Percentiles rank a stretch among this genome's conserved stretches.
These are phyloP conservation scores for Phaffomyces antillensis DNA, from an alignment of 805 yeast genomes.

Conservation along the genomic window DNA sequence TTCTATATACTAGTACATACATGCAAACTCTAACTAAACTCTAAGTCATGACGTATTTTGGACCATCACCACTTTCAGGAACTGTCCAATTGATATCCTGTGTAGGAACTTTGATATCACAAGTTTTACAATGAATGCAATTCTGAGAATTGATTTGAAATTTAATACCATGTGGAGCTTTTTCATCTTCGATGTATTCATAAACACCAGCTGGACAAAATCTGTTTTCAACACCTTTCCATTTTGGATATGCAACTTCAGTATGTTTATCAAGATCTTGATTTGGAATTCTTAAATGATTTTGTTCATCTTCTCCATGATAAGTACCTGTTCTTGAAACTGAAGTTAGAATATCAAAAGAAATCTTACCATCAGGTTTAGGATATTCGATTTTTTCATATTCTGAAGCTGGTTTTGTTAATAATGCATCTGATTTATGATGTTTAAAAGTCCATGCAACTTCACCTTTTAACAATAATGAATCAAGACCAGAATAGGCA, in stretches of 20 bases:
- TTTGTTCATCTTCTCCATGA: conserved; percentile 90
- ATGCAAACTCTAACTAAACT: no score
- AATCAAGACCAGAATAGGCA: conserved; percentile 74
- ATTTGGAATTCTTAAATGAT: conserved; percentile 68
- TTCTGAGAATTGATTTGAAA: conserved; percentile 95
- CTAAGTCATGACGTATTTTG: conserved; percentile 82
- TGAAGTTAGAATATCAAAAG: conserved; percentile 90
- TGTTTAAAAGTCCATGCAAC: conserved; percentile 85
- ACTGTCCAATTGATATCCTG: conserved; percentile 94
- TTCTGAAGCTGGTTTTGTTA: conserved; percentile 61
- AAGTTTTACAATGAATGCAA: conserved; percentile 97
- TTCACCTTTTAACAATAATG: conserved; percentile 69
- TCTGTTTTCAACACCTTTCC: conserved; percentile 79
- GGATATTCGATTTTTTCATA: conserved; percentile 78
- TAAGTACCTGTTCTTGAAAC: conserved; percentile 95
- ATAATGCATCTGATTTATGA: conserved; percentile 60
- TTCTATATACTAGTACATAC: no score
- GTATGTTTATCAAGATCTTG: conserved; percentile 67
- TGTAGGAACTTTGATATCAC: conserved; percentile 93
- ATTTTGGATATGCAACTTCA: conserved; percentile 60
- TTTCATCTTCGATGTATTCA: conserved; percentile 72
- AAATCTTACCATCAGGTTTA: conserved; percentile 88
- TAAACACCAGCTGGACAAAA: conserved; percentile 99
- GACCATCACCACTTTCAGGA: conserved; percentile 99
- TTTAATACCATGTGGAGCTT: conserved; percentile 52